These are phyloP conservation scores for Apiospora marii DNA, from an alignment of 2,329 filamentous ascomycete genomes.

Conservation along the genomic window DNA sequence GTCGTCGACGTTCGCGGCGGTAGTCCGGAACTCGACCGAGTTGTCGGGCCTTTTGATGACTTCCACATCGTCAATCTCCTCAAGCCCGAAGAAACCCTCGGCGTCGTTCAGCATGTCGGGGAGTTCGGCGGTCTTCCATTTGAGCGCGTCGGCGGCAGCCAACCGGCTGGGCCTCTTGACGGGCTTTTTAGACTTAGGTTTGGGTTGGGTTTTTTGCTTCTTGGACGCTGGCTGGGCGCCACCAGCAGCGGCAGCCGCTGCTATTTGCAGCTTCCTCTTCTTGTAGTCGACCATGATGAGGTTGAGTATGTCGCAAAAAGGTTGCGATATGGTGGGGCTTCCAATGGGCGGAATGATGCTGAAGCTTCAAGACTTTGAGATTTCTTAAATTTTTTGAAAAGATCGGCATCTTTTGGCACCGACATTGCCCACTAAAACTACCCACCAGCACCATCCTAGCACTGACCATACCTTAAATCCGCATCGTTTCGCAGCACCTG, in stretches of 20 bases:
- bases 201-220: conserved; percentile 36
- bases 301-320: not conserved
- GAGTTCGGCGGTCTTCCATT: conserved; percentile 68
- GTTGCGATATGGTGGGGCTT: not conserved
- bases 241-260: not conserved
- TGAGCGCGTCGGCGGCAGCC: conserved; percentile 44
- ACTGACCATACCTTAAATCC: conserved; percentile 40
- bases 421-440: conserved; percentile 9
- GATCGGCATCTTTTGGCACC: conserved; percentile 16
- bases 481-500: conserved; percentile 32
- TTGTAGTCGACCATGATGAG: conserved; percentile 21
- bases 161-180: conserved; percentile 43
- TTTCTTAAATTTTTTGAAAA: conserved; percentile 21
- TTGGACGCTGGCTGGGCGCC: conserved; percentile 22
- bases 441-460: not conserved
- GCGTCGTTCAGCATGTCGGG: conserved; percentile 85
- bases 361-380: conserved; percentile 7
- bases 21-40: conserved; percentile 63
- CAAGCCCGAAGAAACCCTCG: conserved; percentile 91
- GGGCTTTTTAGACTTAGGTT: conserved; percentile 29
- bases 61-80: conserved; percentile 91
- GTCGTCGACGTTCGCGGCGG: conserved; percentile 28
- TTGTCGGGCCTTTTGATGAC: conserved; percentile 71
- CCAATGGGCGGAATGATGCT: not conserved
- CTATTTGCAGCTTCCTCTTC: conserved; percentile 28